Conservation (phyloP, 2,329 filamentous ascomycete genomes). For the Apiospora rasikravindrae region DNA sequence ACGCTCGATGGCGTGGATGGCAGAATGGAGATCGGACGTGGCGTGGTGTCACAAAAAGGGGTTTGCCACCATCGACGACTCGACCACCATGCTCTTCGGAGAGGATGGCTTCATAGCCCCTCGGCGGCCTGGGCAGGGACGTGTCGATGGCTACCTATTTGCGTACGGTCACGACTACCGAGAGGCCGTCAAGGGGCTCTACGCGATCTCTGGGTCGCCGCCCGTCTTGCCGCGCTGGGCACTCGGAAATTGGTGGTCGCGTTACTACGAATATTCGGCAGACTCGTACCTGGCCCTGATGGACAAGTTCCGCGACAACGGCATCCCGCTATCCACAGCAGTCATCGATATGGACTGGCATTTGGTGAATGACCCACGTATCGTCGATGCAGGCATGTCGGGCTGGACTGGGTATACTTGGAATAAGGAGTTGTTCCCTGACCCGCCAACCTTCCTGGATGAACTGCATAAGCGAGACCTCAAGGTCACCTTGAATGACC, state of each 20-base stretch:
- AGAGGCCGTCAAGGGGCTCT: conserved; percentile 58
- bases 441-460: conserved; percentile 56
- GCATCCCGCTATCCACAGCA: conserved; percentile 62
- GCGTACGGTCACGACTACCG: conserved; percentile 62
- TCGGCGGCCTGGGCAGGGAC: conserved; percentile 47
- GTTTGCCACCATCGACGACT: conserved; percentile 59
- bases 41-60: conserved; percentile 56
- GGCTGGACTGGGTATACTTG: conserved; percentile 66
- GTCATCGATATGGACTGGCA: conserved; percentile 74
- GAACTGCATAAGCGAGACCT: conserved; percentile 58
- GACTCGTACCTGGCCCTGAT: conserved; percentile 63
- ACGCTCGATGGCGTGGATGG: conserved; percentile 62
- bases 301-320: conserved; percentile 56
- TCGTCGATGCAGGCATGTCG: conserved; percentile 47
- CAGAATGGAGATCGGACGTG: conserved; percentile 52
- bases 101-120: conserved; percentile 56
- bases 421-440: conserved; percentile 62
- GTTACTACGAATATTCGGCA: conserved; percentile 63
- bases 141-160: conserved; percentile 65
- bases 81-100: conserved; percentile 61
- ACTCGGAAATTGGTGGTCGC: conserved; percentile 70
- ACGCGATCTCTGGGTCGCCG: conserved; percentile 60
- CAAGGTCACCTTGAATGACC: conserved; percentile 64
- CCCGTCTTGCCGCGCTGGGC: conserved; percentile 62
- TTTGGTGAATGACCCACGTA: conserved; percentile 52